A percentile compares a stretch with the other conserved stretches of the same genome.
These are phyloP conservation scores for Brassica hybrid DNA, from an alignment of 441 rosid genomes.

Conservation along the genomic window DNA sequence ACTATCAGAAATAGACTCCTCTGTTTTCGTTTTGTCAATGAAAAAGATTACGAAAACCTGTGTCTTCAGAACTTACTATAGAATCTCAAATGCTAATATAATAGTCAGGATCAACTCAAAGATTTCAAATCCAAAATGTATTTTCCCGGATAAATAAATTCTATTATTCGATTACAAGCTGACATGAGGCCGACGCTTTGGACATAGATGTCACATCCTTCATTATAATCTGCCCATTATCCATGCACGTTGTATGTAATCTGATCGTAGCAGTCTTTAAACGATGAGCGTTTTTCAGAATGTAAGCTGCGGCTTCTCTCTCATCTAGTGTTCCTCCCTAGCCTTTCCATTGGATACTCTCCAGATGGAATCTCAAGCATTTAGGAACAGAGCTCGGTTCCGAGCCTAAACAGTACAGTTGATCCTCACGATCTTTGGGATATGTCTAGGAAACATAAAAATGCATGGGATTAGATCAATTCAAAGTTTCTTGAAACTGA, in stretches of 20 bases:
- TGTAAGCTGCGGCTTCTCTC: background rate
- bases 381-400: constrained; percentile 3
- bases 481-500: background rate
- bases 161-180: background rate
- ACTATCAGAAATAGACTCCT: too few species aligned
- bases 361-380: background rate
- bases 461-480: background rate
- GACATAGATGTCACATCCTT: background rate
- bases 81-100: background rate
- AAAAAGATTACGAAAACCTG: too few species aligned
- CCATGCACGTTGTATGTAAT: background rate
- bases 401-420: background rate
- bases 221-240: background rate
- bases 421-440: background rate
- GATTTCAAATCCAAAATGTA: background rate
- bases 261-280: background rate
- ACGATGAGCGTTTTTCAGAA: background rate
- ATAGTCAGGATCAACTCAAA: too few species aligned
- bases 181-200: background rate
- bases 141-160: background rate
- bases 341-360: background rate
- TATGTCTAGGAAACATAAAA: constrained; percentile 1
- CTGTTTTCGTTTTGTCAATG: too few species aligned
- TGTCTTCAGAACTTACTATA: too few species aligned
- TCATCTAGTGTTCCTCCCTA: background rate